Evolutionary conservation across 2,329 filamentous ascomycete genomes (phyloP).

Genomic region (Phaeosphaeria sp.): DNA sequence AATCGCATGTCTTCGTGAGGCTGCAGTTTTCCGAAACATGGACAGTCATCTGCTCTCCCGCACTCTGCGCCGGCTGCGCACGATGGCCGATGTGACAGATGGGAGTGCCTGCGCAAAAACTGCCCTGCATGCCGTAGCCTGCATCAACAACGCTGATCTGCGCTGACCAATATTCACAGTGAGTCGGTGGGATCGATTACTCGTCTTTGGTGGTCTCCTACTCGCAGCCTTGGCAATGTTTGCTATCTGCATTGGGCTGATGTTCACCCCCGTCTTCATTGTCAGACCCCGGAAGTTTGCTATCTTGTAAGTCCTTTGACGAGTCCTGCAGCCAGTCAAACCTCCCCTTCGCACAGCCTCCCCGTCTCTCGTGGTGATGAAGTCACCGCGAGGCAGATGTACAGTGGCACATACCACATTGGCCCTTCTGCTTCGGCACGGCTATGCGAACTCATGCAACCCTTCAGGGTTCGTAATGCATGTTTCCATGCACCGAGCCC

Average conservation of each 20-base stretch:
- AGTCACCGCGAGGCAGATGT: conserved; percentile 27
- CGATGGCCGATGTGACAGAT: conserved; percentile 36
- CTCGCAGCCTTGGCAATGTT: conserved; percentile 77
- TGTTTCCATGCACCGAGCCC: conserved; percentile 17
- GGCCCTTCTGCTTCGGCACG: conserved; percentile 30
- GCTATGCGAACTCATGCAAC: conserved; percentile 43
- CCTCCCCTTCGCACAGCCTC: conserved; percentile 26
- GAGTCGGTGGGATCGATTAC: conserved; percentile 93
- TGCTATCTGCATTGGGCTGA: conserved; percentile 88
- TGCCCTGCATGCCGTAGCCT: conserved; percentile 45
- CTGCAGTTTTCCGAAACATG: conserved; percentile 12
- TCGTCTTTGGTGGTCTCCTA: conserved; percentile 73
- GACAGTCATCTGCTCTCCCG: conserved; percentile 38
- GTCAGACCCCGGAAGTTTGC: conserved; percentile 91
- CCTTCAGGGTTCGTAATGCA: conserved; percentile 11
- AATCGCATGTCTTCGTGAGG: conserved; percentile 19
- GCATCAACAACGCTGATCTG: conserved; percentile 31
- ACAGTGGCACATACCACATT: conserved; percentile 35
- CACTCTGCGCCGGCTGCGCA: conserved; percentile 33
- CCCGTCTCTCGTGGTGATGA: conserved; percentile 10
- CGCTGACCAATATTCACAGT: conserved; percentile 64
- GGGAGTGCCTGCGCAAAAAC: conserved; percentile 54
- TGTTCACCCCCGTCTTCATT: conserved; percentile 74
- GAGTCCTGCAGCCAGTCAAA: conserved; percentile 24
- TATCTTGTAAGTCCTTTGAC: conserved; percentile 78